These are phyloP conservation scores for Calophaca sinica DNA, from an alignment of 306 rosid species.

Conservation along the genomic window DNA sequence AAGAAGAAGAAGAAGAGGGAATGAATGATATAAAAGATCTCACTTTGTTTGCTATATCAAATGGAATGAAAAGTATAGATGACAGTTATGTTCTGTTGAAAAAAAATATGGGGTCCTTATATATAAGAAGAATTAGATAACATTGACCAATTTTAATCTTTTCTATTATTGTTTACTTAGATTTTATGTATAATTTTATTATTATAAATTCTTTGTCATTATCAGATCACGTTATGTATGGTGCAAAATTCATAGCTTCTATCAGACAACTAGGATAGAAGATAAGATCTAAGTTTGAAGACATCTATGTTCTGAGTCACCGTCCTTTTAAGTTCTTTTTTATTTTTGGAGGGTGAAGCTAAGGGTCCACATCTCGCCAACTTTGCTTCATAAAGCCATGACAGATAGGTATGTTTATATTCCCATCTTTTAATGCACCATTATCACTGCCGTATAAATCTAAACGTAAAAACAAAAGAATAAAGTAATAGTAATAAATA, in stretches of 20 bases:
- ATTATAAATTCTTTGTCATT: conserved; percentile 48
- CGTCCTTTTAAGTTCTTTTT: conserved; percentile 21
- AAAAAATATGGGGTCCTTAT: too few relatives aligned
- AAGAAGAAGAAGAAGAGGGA: not conserved
- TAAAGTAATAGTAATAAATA: not conserved
- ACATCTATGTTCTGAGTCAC: conserved; percentile 75
- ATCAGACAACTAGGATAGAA: conserved; percentile 54
- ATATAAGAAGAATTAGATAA: conserved; percentile 26
- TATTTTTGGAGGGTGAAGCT: conserved; percentile 42
- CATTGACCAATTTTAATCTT: conserved; percentile 35
- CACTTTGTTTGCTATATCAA: too few relatives aligned
- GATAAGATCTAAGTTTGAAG: conserved; percentile 78
- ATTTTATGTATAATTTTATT: not conserved
- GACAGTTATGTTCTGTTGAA: conserved; percentile 11
- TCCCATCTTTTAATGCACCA: conserved; percentile 48
- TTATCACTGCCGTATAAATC: not conserved
- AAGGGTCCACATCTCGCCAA: conserved; percentile 59
- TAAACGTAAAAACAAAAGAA: not conserved
- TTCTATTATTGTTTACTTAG: conserved; percentile 14
- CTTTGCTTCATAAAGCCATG: conserved; percentile 75
- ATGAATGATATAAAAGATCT: too few relatives aligned
- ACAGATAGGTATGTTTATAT: conserved; percentile 59
- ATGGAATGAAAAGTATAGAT: not conserved
- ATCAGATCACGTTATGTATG: conserved; percentile 55
- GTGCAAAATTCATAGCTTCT: conserved; percentile 57